Base-by-base conservation (phyloP, 2,329 filamentous ascomycete species). In the Ascocoryne sarcoides region DNA sequence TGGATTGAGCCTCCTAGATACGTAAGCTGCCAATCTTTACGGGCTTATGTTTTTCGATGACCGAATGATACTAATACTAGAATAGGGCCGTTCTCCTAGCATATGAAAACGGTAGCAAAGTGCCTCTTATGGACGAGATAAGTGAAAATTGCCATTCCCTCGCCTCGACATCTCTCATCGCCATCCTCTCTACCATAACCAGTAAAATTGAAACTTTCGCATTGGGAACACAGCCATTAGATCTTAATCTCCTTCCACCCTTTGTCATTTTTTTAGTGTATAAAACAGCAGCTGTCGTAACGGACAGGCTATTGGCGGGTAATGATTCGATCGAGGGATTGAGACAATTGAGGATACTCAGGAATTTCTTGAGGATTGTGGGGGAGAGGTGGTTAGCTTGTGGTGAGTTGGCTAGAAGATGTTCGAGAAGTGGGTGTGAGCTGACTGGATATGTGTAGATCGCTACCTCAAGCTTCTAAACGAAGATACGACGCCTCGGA, bases 401-500 rank as follows among this genome's bases (percentile, higher is more conserved):
- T 12, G 40, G 49, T 51, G 12, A 49, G 48, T 47, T 32, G 33
- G 42, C 14, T 14, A 38, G n/a, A n/a, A 37, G 18, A 33, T 5
- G 7, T 31, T 32, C 17, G 15, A 15, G 33, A 44, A 21, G 26
- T 36, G 4, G 12, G 9, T 20, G 40, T 31, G 26, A 26, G 18
- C 21, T 48, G 20, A 46, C 36, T 37, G 35, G 43, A 37, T 29
- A 28, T 38, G 12, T 43, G 2, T 42, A 52, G 49, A 43, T 12
- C 45, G 49, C 10, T 52, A 48, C 23, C 42, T 50, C 14, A 44
- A 44, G 19, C 39, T 52, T 38, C 45, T 52, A n/a, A 37, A 52
- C 28, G 47, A 52, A 12, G 45, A 52, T 44, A 52, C 49, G n/a
- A 48, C 49, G n/a, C 49, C 49, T 18, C 32, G 47, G 15, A 42